Conservation (phyloP, 768 basidiomycete species). For the Rhizopogon salebrosus region DNA sequence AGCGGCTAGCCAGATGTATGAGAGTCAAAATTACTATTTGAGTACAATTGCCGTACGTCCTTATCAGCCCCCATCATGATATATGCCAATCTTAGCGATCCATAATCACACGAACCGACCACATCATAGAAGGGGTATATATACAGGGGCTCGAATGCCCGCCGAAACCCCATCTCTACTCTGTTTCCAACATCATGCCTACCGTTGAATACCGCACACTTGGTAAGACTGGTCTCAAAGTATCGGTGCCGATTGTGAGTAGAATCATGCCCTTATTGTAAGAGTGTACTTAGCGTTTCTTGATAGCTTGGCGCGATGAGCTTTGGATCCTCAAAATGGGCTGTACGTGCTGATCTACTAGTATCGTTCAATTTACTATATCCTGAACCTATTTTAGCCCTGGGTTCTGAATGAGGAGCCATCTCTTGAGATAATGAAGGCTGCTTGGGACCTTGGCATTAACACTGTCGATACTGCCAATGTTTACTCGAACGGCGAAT, state of each 20-base stretch:
- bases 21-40: too few relatives aligned
- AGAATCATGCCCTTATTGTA: too few relatives aligned
- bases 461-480: constrained; percentile 37
- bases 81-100: too few relatives aligned
- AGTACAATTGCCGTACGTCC: too few relatives aligned
- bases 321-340: constrained; percentile 24
- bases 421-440: constrained; percentile 29
- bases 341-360: constrained; percentile 12
- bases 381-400: constrained; percentile 2
- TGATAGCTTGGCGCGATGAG: constrained; percentile 23
- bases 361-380: not conserved
- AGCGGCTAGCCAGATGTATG: too few relatives aligned
- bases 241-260: constrained; percentile 30
- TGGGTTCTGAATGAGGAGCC: constrained; percentile 25
- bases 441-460: constrained; percentile 36
- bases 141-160: too few relatives aligned
- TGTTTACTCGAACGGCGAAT: constrained; percentile 30
- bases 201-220: constrained; percentile 24
- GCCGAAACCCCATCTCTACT: too few relatives aligned
- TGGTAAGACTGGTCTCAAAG: constrained; percentile 26
- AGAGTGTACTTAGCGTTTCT: not conserved
- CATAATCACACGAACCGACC: too few relatives aligned
- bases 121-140: too few relatives aligned
- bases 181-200: too few relatives aligned
- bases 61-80: too few relatives aligned